Conservation (phyloP, 2,329 filamentous ascomycete species). For the Aspergillus niger region DNA sequence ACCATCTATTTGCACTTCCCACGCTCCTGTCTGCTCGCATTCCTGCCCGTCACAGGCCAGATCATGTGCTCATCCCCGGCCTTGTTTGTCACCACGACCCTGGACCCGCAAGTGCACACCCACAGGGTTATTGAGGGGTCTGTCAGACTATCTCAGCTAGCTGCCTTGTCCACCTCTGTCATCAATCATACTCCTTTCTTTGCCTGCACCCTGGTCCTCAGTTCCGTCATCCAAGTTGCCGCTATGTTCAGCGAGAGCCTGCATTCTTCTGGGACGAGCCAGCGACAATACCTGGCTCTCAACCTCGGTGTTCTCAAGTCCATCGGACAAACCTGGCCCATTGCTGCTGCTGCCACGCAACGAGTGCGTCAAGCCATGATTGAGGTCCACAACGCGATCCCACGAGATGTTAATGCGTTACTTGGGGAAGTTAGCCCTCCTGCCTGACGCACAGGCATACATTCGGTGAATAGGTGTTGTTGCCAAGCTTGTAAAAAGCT, state of each 20-base stretch:
- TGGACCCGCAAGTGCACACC: conserved; percentile 4
- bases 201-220: conserved; percentile 10
- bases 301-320: conserved; percentile 12
- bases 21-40: conserved; percentile 3
- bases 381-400: background rate
- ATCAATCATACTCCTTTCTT: conserved; percentile 11
- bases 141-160: conserved; percentile 5
- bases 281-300: background rate
- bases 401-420: background rate
- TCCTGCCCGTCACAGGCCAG: conserved; percentile 5
- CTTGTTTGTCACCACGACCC: background rate
- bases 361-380: conserved; percentile 3
- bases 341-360: conserved; percentile 1
- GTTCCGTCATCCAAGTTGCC: conserved; percentile 13
- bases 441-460: background rate
- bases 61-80: conserved; percentile 7
- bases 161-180: conserved; percentile 1
- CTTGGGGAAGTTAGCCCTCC: background rate
- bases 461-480: no score
- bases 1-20: conserved; percentile 14
- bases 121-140: background rate
- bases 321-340: conserved; percentile 9
- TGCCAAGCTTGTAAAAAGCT: no score
- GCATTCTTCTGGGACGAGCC: background rate
- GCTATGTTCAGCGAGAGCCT: background rate